Percentiles rank a stretch among this genome's conserved stretches.
Conservation (phyloP, 257 asterid genomes). For the Gentiana dahurica region DNA sequence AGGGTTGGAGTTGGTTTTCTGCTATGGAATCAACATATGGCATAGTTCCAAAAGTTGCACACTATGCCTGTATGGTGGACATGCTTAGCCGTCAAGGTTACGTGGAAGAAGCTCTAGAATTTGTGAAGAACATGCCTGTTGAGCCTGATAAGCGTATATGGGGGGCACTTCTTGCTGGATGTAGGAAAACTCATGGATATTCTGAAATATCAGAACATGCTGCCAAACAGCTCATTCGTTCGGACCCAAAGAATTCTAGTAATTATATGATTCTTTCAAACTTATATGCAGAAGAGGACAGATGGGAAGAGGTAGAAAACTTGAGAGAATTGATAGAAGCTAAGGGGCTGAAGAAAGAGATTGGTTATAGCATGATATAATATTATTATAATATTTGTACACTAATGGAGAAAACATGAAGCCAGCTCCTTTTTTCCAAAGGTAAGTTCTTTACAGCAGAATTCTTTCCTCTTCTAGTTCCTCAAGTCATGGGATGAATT, state of each 20-base stretch:
- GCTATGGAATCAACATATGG: slow-evolving; percentile 46
- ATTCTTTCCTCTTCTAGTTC: no score
- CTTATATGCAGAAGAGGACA: slow-evolving; percentile 59
- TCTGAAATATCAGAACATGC: slow-evolving; percentile 34
- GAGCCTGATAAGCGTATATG: slow-evolving; percentile 70
- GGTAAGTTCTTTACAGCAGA: no score
- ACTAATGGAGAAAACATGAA: background rate
- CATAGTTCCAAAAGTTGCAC: slow-evolving; percentile 53
- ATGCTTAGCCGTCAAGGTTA: slow-evolving; percentile 84
- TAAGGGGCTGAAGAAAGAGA: slow-evolving; percentile 43
- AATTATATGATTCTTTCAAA: slow-evolving; percentile 47
- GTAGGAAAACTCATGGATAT: slow-evolving; percentile 38
- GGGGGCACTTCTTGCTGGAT: slow-evolving; percentile 80
- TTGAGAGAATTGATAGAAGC: slow-evolving; percentile 37
- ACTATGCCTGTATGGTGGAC: slow-evolving; percentile 87
- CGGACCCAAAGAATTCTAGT: slow-evolving; percentile 48
- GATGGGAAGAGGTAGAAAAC: slow-evolving; percentile 65
- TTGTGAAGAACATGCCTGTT: slow-evolving; percentile 57
- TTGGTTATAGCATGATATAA: slow-evolving; percentile 38
- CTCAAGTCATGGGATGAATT: no score
- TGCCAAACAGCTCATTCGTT: slow-evolving; percentile 37
- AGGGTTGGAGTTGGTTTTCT: slow-evolving; percentile 75
- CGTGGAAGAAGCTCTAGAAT: slow-evolving; percentile 63
- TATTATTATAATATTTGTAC: no score
- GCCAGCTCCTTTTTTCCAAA: no score